Evolutionary conservation across 2,329 filamentous ascomycete species (phyloP), one percentile per base, ranked within the genome.

Genomic region (Tympanopsis confertula): DNA sequence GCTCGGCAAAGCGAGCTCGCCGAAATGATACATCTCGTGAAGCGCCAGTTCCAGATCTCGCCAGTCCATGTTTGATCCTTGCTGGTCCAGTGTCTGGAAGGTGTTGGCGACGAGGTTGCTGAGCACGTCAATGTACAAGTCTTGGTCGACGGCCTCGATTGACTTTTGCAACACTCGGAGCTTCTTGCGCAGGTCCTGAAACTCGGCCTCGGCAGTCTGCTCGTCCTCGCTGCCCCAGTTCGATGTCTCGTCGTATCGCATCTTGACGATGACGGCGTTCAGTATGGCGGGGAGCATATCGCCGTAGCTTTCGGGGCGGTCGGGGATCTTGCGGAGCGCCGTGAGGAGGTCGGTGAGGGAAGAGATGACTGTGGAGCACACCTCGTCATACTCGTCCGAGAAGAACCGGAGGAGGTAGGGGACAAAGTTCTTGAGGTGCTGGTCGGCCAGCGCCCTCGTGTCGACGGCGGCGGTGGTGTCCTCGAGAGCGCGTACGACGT

Each of bases 361-460:
- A 18, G 88, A 85, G 43, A 98, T 94, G 41, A 96, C 87, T 12
- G 86, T 91, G 24, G 88, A 93, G 66, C 91, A 96, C 47, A 98
- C 82, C 63, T 98, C 91, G 58, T 98, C 91, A 57, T 93, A 98
- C 55, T 98, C 88, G 58, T 98, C 91, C 17, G 87, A 84, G 62
- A 98, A 95, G 66, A 95, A 95, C 28, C 89, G 84, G 37, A 98
- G 68, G 10, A 96, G 71, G 47, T 88, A 82, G 1, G 88, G 86
- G 19, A 94, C 66, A 56, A 96, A 96, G 29, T 76, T 73, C 52
- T 83, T 82, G 38, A 96, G 68, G 42, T 93, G 74, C 48, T 82
- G 79, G 48, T 91, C 86, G 37, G 91, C 89, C 49, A 79, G 82
- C 35, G 73, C 69, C 48, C 75, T 78, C 19, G 78, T 80, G 32